Base-by-base conservation (phyloP, 2,329 filamentous ascomycete species). In the Diaporthe sp. region DNA sequence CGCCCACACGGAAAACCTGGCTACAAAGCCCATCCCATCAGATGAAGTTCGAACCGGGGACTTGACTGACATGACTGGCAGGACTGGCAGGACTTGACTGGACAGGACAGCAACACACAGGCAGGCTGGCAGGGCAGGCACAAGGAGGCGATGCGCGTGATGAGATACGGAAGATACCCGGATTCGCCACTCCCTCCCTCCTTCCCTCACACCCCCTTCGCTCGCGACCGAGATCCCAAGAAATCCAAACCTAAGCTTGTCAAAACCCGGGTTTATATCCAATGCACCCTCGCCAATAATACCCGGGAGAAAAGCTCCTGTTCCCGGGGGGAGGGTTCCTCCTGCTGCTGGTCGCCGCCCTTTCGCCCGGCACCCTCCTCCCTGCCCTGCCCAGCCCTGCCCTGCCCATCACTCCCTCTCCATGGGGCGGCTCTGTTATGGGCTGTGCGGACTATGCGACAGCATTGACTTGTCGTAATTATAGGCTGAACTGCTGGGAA, bases 211-310 rank as follows among this genome's bases (percentile, higher is more conserved):
- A 22, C 28, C 55, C 19, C 8, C 34, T 4, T 42, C 37, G 65
- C 49, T 42, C 49, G 65, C 34, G 65, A 70, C 65, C 65, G 65
- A 70, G 65, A 70, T 70, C 65, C 49, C 65, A 68, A 68, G 37
- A 65, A 31, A 5, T 28, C 15, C 65, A 70, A 70, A 65, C 60
- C 60, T 46, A 46, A 46, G 39, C 15, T 25, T 19, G 6, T 15
- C 10, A 31, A n/a, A 51, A 70, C 49, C 65, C 49, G 37, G 65
- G 25, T 55, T 49, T 15, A 70, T 70, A 70, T 25, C 49, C 34
- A 55, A 9, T 4, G 4, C 49, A 55, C 46, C 65, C 65, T 28
- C 31, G 65, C 34, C 65, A 39, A 70, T 70, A 70, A 8, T 17
- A 19, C 13, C 46, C 65, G 65, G 65, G 65, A 39, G 15, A 55